Conservation (phyloP, 2,329 filamentous ascomycete species). For the Blastomyces gilchristii region DNA sequence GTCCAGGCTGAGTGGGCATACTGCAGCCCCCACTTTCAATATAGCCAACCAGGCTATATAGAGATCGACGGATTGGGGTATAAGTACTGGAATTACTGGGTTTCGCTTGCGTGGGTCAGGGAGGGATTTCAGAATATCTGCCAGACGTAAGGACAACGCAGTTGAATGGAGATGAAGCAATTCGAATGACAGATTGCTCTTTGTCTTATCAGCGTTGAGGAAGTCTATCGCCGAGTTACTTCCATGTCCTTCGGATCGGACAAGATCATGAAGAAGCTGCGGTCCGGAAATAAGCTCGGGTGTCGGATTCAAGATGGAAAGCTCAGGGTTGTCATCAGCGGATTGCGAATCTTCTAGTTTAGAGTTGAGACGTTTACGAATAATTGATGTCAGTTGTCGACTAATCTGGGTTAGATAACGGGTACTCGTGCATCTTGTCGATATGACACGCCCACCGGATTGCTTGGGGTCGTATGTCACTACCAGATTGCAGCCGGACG, state of each 20-base stretch:
- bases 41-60: conserved; percentile 70
- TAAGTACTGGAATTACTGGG: conserved; percentile 59
- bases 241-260: conserved; percentile 36
- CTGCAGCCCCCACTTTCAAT: conserved; percentile 71
- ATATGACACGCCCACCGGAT: conserved; percentile 20
- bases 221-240: conserved; percentile 53
- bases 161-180: conserved; percentile 52
- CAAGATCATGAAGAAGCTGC: conserved; percentile 51
- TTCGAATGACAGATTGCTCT: conserved; percentile 48
- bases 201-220: conserved; percentile 39
- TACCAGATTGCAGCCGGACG: conserved; percentile 16
- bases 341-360: background rate
- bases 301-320: conserved; percentile 50
- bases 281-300: conserved; percentile 47
- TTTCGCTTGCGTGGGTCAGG: conserved; percentile 9
- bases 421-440: conserved; percentile 19
- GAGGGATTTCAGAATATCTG: conserved; percentile 20
- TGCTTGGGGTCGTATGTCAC: conserved; percentile 19
- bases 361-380: conserved; percentile 18
- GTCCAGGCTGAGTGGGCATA: conserved; percentile 74
- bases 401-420: conserved; percentile 23
- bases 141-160: conserved; percentile 45
- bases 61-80: conserved; percentile 65
- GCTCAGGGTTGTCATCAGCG: conserved; percentile 14
- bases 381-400: conserved; percentile 22